Evolutionary conservation across 805 yeast species (phyloP), one percentile per base, ranked within the genome.

Genomic region (Schwanniomyces vanrijiae): DNA sequence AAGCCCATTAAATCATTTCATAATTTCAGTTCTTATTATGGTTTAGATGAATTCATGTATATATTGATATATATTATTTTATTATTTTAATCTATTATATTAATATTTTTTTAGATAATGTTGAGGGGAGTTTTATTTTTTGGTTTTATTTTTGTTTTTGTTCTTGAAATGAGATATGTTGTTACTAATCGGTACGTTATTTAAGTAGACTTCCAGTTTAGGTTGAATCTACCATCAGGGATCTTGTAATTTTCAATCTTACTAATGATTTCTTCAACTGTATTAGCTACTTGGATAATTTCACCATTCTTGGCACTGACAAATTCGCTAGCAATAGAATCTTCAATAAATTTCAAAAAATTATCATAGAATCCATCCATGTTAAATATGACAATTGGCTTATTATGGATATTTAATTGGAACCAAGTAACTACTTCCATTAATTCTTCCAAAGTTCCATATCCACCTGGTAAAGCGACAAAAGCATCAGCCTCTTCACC

Each of bases 401-500:
- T 86, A 51, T 75, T 70, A 65, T 90, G 96, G 54, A 90, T 89
- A 28, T 91, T 94, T 57, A 90, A 75, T 72, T 90, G 96, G 42
- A 83, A 82, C 96, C 96, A 90, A 3, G 96, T 90, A 49, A 86
- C 86, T 46, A 88, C 86, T 71, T 90, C 96, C 84, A 89, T 83
- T 51, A 90, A 74, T 68, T 90, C 96, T 66, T 90, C 96, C 61
- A 88, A 68, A 6, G 96, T 89, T 43, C 96, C 96, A 62, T 83
- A 89, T 2, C 96, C 96, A 52, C 96, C 96, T 11, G 96, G 96
- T 70, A 90, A 76, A 0, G 96, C 96, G 39, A 90, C 80, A 65
- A 90, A 90, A 0, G 92, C 95, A 55, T 82, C 82, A n/a, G 92
- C 84, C 64, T 86, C 91, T 59, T 80, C 77, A 24, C 90, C 95